Conservation (phyloP, 306 rosid genomes). For the Vachellia collinsii region DNA sequence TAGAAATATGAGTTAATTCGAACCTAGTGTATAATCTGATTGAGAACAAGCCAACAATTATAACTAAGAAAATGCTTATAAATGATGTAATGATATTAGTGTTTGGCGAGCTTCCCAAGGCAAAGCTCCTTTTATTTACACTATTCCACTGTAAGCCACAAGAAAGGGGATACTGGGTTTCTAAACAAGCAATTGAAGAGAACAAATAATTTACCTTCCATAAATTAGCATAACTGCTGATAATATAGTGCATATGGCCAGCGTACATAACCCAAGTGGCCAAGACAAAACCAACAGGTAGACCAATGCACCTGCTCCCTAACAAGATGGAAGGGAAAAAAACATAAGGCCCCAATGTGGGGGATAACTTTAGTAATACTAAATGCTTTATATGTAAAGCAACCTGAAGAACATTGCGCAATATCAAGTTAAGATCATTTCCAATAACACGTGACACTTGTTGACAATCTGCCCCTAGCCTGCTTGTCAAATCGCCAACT, state of each 20-base stretch:
- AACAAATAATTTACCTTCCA: conserved; percentile 64
- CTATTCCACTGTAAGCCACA: conserved; percentile 7
- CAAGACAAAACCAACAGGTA: conserved; percentile 81
- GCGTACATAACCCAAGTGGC: conserved; percentile 88
- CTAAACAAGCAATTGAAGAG: conserved; percentile 37
- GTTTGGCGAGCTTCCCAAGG: conserved; percentile 13
- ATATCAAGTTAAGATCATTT: conserved; percentile 90
- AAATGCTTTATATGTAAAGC: conserved; percentile 28
- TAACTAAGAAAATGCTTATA: conserved; percentile 24
- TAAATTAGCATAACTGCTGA: conserved; percentile 75
- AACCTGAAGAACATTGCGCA: conserved; percentile 92
- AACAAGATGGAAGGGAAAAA: conserved; percentile 32
- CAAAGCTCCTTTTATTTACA: conserved; percentile 3
- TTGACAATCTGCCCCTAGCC: conserved; percentile 99
- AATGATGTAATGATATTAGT: conserved; percentile 8
- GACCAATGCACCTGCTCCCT: conserved; percentile 87
- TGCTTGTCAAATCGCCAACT: conserved; percentile 96
- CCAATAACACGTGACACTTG: conserved; percentile 98
- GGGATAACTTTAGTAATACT: conserved; percentile 24
- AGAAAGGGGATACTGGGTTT: conserved; percentile 23
- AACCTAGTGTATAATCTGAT: conserved; percentile 22
- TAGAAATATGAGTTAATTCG: conserved; percentile 16
- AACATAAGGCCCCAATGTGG: conserved; percentile 31
- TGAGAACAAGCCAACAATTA: conserved; percentile 21
- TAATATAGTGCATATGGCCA: conserved; percentile 71